A percentile compares a stretch with the other conserved stretches of the same genome.
Evolutionary conservation across 2,329 filamentous ascomycete genomes (phyloP).

Genomic region (Chrysoporthe deuterocubensis): DNA sequence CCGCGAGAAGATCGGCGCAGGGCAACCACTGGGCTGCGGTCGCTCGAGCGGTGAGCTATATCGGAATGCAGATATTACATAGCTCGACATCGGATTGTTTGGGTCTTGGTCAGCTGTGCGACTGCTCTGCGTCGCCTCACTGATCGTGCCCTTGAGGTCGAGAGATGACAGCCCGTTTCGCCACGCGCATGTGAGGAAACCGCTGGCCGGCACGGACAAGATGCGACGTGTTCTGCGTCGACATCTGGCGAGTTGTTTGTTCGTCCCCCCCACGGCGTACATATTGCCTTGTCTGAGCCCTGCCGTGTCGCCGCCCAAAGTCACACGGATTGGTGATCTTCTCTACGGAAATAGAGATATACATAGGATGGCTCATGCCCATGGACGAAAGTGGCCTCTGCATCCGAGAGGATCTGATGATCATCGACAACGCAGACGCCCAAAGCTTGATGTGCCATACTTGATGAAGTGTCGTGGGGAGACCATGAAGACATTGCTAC

Average conservation of each 20-base stretch:
- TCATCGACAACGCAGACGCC: slow-evolving; percentile 13
- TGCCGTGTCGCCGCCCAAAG: slow-evolving; percentile 38
- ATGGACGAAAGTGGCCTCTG: slow-evolving; percentile 2
- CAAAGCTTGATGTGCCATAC: slow-evolving; percentile 9
- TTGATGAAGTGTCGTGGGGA: slow-evolving; percentile 5
- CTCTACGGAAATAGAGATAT: slow-evolving; percentile 5
- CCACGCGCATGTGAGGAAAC: background rate
- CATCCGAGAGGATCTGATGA: slow-evolving; percentile 19
- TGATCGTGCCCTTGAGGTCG: background rate
- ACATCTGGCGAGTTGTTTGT: background rate
- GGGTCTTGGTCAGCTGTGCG: background rate
- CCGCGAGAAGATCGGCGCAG: background rate
- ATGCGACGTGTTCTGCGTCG: background rate
- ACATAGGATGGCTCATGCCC: slow-evolving; percentile 19
- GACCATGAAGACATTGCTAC: background rate
- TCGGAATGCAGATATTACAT: background rate
- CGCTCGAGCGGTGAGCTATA: background rate
- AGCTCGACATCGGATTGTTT: background rate
- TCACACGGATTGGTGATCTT: slow-evolving; percentile 33
- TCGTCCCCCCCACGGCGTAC: background rate
- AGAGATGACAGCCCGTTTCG: background rate
- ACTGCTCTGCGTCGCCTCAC: background rate
- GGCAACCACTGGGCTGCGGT: background rate
- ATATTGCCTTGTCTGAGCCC: background rate
- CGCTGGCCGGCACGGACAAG: background rate